Evolutionary conservation across 1,284 basidiomycete genomes (phyloP).

Genomic region (Crucibulum parvulum): DNA sequence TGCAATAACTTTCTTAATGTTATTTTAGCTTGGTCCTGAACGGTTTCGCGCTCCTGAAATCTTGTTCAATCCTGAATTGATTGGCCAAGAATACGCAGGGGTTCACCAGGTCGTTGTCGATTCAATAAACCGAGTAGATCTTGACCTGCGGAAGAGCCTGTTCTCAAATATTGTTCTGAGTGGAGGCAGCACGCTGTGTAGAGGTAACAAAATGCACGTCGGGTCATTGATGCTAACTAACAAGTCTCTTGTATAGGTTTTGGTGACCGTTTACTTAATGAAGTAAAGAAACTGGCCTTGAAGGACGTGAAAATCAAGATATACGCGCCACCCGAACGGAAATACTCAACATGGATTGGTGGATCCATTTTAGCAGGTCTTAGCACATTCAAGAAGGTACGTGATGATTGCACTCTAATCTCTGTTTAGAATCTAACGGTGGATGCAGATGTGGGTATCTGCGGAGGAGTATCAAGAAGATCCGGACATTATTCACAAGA

Average conservation of each 20-base stretch:
- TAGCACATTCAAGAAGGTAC: slow-evolving; percentile 97
- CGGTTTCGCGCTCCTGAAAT: slow-evolving; percentile 98
- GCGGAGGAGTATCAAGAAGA: slow-evolving; percentile 99
- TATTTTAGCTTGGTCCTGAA: slow-evolving; percentile 85
- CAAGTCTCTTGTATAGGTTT: slow-evolving; percentile 67
- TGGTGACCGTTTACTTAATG: slow-evolving; percentile 93
- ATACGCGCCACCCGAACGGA: slow-evolving; percentile 98
- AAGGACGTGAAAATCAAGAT: slow-evolving; percentile 99
- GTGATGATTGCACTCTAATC: slow-evolving; percentile 5
- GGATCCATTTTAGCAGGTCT: slow-evolving; percentile 95
- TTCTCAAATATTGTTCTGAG: slow-evolving; percentile 98
- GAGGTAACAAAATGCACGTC: slow-evolving; percentile 57
- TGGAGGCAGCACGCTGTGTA: slow-evolving; percentile 94
- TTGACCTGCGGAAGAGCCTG: slow-evolving; percentile 93
- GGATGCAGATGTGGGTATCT: slow-evolving; percentile 93
- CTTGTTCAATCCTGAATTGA: slow-evolving; percentile 96
- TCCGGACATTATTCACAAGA: slow-evolving; percentile 97
- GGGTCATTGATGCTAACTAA: slow-evolving; percentile 10
- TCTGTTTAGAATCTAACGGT: background rate
- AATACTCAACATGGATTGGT: slow-evolving; percentile 99
- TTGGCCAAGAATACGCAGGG: slow-evolving; percentile 96
- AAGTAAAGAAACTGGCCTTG: slow-evolving; percentile 96
- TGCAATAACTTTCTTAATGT: slow-evolving; percentile 6
- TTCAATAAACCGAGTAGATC: slow-evolving; percentile 85
- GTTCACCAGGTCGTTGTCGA: slow-evolving; percentile 96